Base-by-base conservation (phyloP, 2,329 filamentous ascomycete genomes). In the Pseudopithomyces chartarum region DNA sequence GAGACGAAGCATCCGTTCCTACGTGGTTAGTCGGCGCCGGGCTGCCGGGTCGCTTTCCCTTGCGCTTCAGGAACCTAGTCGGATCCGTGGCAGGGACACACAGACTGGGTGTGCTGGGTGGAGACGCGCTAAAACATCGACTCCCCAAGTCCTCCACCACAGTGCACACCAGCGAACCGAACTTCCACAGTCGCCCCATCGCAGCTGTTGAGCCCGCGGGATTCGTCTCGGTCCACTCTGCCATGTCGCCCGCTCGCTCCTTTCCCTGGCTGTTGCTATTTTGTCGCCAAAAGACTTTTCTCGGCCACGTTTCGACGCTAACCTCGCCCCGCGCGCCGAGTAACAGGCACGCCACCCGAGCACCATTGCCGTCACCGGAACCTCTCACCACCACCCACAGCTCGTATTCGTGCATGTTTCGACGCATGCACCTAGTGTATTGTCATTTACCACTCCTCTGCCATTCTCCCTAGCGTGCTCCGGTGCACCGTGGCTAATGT, bases 371-470 rank as follows among this genome's bases (percentile, higher is more conserved):
- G n/a, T 22, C 43, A 17, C 45, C 13, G 44, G 12, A 44, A 49
- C 19, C 47, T 50, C 45, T 48, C 34, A 29, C 32, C 47, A 39
- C 47, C 36, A 44, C 46, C 26, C 12, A 34, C 43, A 32, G 20
- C 51, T 51, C 52, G 56, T 56, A 46, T 52, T 10, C 26, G 46
- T 55, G 34, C 45, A n/a, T 49, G 34, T 34, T 52, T 44, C 47
- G 56, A 55, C 53, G 59, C 54, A 61, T 60, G 56, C 57, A 60
- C 50, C 47, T 8, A 26, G 17, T 34, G 47, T 56, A 63, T 63
- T 38, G 47, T 53, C 45, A 42, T 33, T 38, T 26, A 58, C n/a
- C n/a, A n/a, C 46, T 50, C 34, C 45, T 52, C 34, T 23, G 39
- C 13, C 29, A 36, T 42, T 29, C 12, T 32, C 33, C 51, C 15